Evolutionary conservation across 2,329 filamentous ascomycete genomes (phyloP), one percentile per base, ranked within the genome.

Genomic region (Penicillium sp.): DNA sequence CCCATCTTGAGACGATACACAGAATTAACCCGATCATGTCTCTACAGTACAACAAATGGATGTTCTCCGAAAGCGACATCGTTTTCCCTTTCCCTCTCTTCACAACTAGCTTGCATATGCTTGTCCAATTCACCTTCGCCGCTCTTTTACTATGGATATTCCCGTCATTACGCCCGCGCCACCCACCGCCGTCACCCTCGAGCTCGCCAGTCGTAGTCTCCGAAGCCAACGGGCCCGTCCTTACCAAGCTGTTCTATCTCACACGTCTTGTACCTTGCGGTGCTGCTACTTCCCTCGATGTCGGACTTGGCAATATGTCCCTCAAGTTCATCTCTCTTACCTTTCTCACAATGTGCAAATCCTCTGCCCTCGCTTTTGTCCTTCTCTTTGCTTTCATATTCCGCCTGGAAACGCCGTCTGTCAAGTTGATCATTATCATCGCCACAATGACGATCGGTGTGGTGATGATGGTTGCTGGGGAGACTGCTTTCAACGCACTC

Each of bases 321-420:
- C 80, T 99, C 64, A 94, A 93, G 73, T 96, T 95, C 71, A 97
- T 99, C 65, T 92, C 90, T 39, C 83, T 99, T 61, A 96, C 93
- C 9, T 99, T 99, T 71, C 95, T 96, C 74, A 99, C 94, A 54
- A 97, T 99, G 94, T 97, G 94, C 76, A 99, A 99, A 81, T 97
- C 93, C 6, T 96, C 92, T 9, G 90, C 93, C 15, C 83, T 99
- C 21, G 92, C 90, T 42, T 99, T 97, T 69, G 94, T 99, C 49
- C 85, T 99, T 21, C 73, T 96, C 45, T 99, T 99, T 70, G 94
- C 94, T 57, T 96, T 99, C 68, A 71, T 95, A 44, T 97, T 99
- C 77, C 86, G 89, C 48, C 85, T 99, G 47, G 94, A 99, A 74
- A 83, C 84, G 10, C 90, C 90, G 0, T 96, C 93, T 0, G 85